phyloP scores from a whole-genome alignment of 2,329 filamentous ascomycete genomes.

The Orbilia oligospora region DNA sequence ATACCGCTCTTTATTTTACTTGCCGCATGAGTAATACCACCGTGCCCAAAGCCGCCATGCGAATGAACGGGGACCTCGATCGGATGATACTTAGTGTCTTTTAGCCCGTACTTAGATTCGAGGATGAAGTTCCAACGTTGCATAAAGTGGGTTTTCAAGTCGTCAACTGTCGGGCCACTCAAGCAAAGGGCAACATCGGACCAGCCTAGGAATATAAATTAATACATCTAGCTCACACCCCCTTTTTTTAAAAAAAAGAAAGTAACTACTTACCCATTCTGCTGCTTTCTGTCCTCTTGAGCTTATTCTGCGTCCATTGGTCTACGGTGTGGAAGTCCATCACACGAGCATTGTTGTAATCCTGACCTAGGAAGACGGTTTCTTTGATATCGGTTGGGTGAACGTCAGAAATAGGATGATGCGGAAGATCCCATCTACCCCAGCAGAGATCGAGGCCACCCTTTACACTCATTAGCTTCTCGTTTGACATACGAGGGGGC shows the following conservation, averaged over 20 bases:
- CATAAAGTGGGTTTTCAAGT: constrained; percentile 82
- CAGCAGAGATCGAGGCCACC: constrained; percentile 86
- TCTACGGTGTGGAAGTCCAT: constrained; percentile 84
- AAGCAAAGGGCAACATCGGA: constrained; percentile 86
- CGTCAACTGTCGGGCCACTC: constrained; percentile 80
- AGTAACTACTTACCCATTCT: constrained; percentile 75
- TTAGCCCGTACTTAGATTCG: constrained; percentile 74
- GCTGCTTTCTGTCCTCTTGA: constrained; percentile 82
- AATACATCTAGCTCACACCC: not conserved
- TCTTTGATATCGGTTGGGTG: constrained; percentile 82
- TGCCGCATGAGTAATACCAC: constrained; percentile 27
- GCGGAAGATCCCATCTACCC: constrained; percentile 88
- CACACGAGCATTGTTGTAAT: constrained; percentile 90
- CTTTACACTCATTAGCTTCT: constrained; percentile 21
- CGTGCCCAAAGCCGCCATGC: constrained; percentile 48
- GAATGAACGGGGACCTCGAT: constrained; percentile 33
- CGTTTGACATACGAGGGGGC: not conserved
- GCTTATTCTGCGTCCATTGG: constrained; percentile 87
- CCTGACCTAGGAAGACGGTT: constrained; percentile 88
- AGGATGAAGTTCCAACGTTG: constrained; percentile 94
- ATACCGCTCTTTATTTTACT: constrained; percentile 42
- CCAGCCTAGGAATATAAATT: constrained; percentile 72
- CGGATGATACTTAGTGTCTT: constrained; percentile 29
- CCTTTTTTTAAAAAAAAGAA: not conserved
- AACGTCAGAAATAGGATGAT: constrained; percentile 86